Conservation (phyloP, 768 basidiomycete genomes). For the Cyclocybe cylindracea region DNA sequence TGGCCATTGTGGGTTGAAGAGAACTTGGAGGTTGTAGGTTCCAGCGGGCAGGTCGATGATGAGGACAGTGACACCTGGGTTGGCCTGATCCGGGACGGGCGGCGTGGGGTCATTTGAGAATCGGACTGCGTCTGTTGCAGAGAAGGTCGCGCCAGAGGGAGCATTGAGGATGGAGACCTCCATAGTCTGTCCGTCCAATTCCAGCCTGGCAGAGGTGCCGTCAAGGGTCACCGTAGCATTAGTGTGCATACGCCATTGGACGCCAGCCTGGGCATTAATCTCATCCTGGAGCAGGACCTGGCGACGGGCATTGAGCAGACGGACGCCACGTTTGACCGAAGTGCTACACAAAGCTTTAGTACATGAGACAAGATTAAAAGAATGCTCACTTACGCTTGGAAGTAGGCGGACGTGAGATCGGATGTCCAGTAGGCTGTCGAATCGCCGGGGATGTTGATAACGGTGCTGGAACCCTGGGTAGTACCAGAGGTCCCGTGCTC, state of each 20-base stretch:
- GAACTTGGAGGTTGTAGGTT: slow-evolving; percentile 74
- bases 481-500: slow-evolving; percentile 54
- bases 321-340: slow-evolving; percentile 82
- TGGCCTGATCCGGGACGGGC: slow-evolving; percentile 64
- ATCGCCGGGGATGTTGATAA: slow-evolving; percentile 54
- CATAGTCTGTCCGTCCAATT: slow-evolving; percentile 69
- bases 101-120: slow-evolving; percentile 64
- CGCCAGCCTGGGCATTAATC: slow-evolving; percentile 53
- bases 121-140: slow-evolving; percentile 53
- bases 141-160: slow-evolving; percentile 67
- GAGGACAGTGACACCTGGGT: slow-evolving; percentile 80
- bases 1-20: slow-evolving; percentile 94
- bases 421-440: slow-evolving; percentile 85
- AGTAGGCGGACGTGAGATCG: slow-evolving; percentile 78
- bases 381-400: slow-evolving; percentile 55
- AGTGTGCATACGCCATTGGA: slow-evolving; percentile 95
- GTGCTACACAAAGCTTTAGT: slow-evolving; percentile 39
- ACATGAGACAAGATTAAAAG: not conserved
- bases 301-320: slow-evolving; percentile 76
- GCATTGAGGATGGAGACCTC: slow-evolving; percentile 67
- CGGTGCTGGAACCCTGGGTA: slow-evolving; percentile 83
- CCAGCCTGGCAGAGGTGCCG: slow-evolving; percentile 74
- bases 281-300: slow-evolving; percentile 97
- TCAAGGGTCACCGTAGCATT: slow-evolving; percentile 74
- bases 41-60: slow-evolving; percentile 71